These are phyloP conservation scores for Theileria luwenshuni DNA, from an alignment of 169 alveolate genomes.

Conservation along the genomic window DNA sequence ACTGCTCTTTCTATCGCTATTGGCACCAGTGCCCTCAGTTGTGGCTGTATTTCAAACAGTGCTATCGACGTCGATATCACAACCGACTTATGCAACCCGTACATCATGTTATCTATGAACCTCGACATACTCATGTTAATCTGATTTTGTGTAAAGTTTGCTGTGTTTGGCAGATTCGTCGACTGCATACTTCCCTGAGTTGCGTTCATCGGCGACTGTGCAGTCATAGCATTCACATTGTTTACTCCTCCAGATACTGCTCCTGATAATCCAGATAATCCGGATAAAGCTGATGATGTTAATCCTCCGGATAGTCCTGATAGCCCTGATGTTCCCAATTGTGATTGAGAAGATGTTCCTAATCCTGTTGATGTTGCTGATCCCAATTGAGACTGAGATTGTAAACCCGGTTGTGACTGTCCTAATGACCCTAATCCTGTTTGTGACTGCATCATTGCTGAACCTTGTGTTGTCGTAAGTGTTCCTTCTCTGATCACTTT, in stretches of 20 bases:
- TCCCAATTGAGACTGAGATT: neutral
- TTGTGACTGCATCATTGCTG: neutral
- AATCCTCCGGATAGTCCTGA: neutral
- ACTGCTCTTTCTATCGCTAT: conserved; percentile 94
- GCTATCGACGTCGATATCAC: conserved; percentile 88
- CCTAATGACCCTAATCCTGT: neutral
- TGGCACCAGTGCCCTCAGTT: conserved; percentile 88
- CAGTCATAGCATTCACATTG: neutral
- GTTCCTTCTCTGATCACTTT: conserved; percentile 67
- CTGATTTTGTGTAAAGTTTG: conserved; percentile 16
- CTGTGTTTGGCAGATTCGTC: conserved; percentile 7
- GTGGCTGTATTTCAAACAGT: conserved; percentile 85
- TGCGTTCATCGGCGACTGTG: neutral
- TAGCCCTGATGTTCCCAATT: neutral
- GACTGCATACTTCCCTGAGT: neutral
- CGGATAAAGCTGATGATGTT: neutral
- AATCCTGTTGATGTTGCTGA: conserved; percentile 20
- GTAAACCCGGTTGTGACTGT: neutral
- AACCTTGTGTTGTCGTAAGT: neutral
- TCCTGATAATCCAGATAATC: too few relatives aligned
- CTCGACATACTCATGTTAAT: conserved; percentile 25
- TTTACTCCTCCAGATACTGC: neutral
- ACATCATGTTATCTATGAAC: conserved; percentile 28
- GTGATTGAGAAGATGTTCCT: neutral
- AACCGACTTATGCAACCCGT: conserved; percentile 59